Evolutionary conservation across 768 basidiomycete genomes (phyloP).

Genomic region (Phlebiopsis gigantea): DNA sequence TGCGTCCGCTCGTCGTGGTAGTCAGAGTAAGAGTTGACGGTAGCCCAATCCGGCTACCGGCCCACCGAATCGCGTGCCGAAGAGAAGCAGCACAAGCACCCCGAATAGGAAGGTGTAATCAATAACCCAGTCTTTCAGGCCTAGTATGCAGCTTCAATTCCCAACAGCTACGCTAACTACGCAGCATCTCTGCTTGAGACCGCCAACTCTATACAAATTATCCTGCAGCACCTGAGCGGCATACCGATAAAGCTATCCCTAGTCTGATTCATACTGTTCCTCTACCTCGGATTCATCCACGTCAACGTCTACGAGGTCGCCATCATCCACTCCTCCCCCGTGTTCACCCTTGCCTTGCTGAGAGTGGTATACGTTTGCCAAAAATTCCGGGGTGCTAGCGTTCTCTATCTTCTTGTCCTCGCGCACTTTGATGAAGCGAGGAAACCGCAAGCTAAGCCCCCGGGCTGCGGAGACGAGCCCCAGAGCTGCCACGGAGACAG

Average conservation of each 20-base stretch:
- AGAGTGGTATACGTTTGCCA: conserved; percentile 62
- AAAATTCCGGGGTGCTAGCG: conserved; percentile 66
- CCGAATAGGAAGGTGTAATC: conserved; percentile 2
- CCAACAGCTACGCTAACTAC: neutral
- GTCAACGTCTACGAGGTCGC: conserved; percentile 55
- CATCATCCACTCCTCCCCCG: conserved; percentile 44
- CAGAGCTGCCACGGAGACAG: conserved; percentile 75
- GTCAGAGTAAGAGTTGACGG: neutral
- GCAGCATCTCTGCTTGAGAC: neutral
- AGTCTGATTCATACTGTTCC: conserved; percentile 10
- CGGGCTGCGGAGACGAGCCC: conserved; percentile 50
- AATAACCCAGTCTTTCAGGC: neutral
- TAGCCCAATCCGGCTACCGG: neutral
- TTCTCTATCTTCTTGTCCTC: conserved; percentile 71
- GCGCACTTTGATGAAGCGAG: conserved; percentile 70
- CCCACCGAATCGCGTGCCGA: neutral
- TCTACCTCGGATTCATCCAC: conserved; percentile 25
- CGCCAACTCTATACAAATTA: neutral
- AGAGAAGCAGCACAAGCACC: neutral
- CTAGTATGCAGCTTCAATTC: neutral
- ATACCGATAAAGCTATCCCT: neutral
- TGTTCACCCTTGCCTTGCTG: conserved; percentile 45
- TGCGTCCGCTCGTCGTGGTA: neutral
- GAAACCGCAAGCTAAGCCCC: conserved; percentile 84
- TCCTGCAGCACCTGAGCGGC: neutral